These are phyloP conservation scores for Aspergillus sp. DNA, from an alignment of 2,329 filamentous ascomycete species.

Conservation along the genomic window DNA sequence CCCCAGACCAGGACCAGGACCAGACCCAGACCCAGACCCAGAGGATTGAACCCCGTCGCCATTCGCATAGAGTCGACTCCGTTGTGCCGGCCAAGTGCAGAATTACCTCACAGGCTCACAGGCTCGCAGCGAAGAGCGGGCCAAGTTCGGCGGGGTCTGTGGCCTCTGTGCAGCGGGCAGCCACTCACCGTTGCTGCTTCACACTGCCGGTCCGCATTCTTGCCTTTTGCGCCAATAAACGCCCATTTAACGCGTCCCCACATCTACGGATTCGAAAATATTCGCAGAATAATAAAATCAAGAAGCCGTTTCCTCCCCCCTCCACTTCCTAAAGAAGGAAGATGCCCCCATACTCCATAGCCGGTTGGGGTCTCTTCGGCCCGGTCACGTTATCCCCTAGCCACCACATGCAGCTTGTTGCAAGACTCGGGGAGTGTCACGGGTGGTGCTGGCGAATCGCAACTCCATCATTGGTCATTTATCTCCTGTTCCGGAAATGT, in stretches of 20 bases:
- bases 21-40: background rate
- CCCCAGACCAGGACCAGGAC: conserved; percentile 27
- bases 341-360: background rate
- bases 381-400: conserved; percentile 27
- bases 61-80: background rate
- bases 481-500: background rate
- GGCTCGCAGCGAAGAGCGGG: conserved; percentile 14
- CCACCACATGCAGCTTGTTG: conserved; percentile 9
- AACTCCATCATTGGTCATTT: conserved; percentile 10
- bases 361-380: conserved; percentile 19
- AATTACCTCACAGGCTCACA: conserved; percentile 9
- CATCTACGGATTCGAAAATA: background rate
- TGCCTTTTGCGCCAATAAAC: background rate
- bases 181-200: conserved; percentile 16
- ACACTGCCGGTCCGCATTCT: conserved; percentile 6
- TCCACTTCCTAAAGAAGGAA: background rate
- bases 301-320: conserved; percentile 12
- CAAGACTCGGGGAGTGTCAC: background rate
- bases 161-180: background rate
- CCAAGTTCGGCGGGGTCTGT: conserved; percentile 19
- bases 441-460: conserved; percentile 5
- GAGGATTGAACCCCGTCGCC: background rate
- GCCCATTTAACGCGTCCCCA: background rate
- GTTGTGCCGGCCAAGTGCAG: conserved; percentile 11
- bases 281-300: background rate